A percentile compares a stretch with the other conserved stretches of the same genome.
phyloP scores from a whole-genome alignment of 2,329 filamentous ascomycete species.

The Penicillium sp. region DNA sequence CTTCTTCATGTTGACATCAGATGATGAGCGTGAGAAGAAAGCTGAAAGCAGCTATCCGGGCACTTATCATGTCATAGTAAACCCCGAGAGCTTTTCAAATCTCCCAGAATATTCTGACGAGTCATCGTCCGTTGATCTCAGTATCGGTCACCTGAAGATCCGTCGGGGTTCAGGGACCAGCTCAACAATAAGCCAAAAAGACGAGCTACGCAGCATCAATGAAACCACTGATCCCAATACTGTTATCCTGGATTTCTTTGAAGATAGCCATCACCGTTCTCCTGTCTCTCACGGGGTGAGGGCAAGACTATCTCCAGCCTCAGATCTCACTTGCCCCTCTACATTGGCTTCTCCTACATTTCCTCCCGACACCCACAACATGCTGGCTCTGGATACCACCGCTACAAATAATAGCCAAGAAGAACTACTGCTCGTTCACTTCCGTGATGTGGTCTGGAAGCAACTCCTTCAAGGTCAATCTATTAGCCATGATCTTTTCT shows the following conservation, averaged over 20 bases:
- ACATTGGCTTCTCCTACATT: constrained; percentile 24
- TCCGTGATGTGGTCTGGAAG: constrained; percentile 39
- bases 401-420: constrained; percentile 27
- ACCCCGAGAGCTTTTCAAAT: constrained; percentile 51
- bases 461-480: constrained; percentile 34
- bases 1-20: constrained; percentile 51
- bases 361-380: constrained; percentile 19
- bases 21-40: constrained; percentile 57
- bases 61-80: constrained; percentile 54
- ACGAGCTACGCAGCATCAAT: constrained; percentile 20
- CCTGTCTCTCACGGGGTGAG: constrained; percentile 27
- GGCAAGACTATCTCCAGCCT: constrained; percentile 31
- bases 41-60: constrained; percentile 50
- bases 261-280: constrained; percentile 39
- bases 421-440: constrained; percentile 34
- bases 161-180: constrained; percentile 24
- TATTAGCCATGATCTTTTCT: constrained; percentile 15
- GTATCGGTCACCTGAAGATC: constrained; percentile 19
- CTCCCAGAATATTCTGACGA: constrained; percentile 49
- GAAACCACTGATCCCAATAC: constrained; percentile 43
- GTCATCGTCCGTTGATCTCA: constrained; percentile 23
- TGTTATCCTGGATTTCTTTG: constrained; percentile 49
- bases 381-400: constrained; percentile 16
- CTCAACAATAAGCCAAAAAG: constrained; percentile 27
- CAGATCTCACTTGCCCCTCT: constrained; percentile 27